A percentile compares a stretch with the other conserved stretches of the same genome.
phyloP scores from a whole-genome alignment of 176 grass and related monocot species.

The Alloteropsis semialata region DNA sequence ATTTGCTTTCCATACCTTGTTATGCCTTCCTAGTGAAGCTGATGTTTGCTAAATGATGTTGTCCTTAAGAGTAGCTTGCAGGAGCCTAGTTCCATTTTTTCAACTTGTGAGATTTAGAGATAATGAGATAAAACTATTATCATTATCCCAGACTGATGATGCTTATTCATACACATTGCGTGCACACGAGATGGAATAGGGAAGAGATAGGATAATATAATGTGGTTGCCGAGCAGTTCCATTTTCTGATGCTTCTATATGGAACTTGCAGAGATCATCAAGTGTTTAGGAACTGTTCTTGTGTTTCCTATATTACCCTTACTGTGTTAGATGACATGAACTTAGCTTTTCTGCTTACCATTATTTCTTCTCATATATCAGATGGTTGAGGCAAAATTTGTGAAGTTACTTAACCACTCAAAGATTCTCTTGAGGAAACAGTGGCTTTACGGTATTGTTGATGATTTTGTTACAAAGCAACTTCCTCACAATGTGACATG shows the following conservation, averaged over 20 bases:
- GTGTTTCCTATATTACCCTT: constrained; percentile 7
- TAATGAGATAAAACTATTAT: not conserved
- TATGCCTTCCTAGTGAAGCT: not conserved
- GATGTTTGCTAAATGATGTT: not conserved
- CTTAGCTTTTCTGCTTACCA: constrained; percentile 5
- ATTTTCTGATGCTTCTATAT: constrained; percentile 2
- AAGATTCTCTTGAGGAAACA: constrained; percentile 85
- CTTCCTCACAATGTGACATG: constrained; percentile 99
- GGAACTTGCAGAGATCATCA: not conserved
- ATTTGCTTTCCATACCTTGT: not conserved
- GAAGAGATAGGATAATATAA: not conserved
- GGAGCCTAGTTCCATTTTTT: not conserved
- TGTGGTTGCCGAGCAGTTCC: not conserved
- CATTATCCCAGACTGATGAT: not conserved
- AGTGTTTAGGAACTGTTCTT: not conserved
- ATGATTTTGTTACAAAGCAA: constrained; percentile 99
- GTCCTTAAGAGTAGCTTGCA: not conserved
- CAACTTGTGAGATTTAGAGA: not conserved
- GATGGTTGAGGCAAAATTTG: constrained; percentile 92
- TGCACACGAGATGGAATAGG: not conserved
- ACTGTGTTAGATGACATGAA: not conserved
- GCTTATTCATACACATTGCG: not conserved
- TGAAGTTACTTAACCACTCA: constrained; percentile 79
- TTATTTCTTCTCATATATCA: constrained; percentile 41
- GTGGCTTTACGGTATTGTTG: constrained; percentile 95